Base-by-base conservation (phyloP, 768 basidiomycete genomes). In the Xerocomus potaroensis region DNA sequence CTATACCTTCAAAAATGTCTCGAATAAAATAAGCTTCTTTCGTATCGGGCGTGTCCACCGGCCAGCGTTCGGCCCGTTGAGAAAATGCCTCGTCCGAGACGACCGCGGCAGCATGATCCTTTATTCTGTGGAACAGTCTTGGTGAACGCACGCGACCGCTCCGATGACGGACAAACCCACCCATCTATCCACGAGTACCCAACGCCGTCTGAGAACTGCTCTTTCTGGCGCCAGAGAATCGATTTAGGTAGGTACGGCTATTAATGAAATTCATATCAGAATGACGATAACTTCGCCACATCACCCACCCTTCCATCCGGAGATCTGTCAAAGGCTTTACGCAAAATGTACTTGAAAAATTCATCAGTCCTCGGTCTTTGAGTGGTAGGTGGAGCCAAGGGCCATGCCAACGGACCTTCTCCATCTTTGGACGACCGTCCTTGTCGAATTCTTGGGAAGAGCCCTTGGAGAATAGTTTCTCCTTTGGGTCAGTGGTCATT, bases 111-210 rank as follows among this genome's bases (percentile, higher is more conserved):
- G 95, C 87, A 59, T 95, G 82, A 47, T 84, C 85, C 72, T 99
- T 99, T 49, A 99, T 89, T 36, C 92, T 91, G 59, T 50, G 18
- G 9, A 16, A 24, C 18, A 37, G 40, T 29, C 35, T 49, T 22
- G 43, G 24, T 35, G 3, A 26, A 54, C 23, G 14, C 16, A 24
- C 15, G 23, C 15, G 10, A 33, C 22, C 2, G 5, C 3, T 4
- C 30, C 43, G 35, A 24, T 8, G 18, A 16, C 42, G 27, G 40
- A 21, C 12, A 30, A n/a, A 58, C 77, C 34, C 59, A 88, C 88
- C 93, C 91, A 59, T 98, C 94, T 61, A 98, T 98, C 94, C 95
- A 97, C 26, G 92, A 94, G 69, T 96, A 97, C 26, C 95, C 94
- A 45, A 96, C 93, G 44, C 96, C 96, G 60, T 99, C 96, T 2